phyloP scores from a whole-genome alignment of 2,329 filamentous ascomycete genomes.

The Fusarium buharicum region DNA sequence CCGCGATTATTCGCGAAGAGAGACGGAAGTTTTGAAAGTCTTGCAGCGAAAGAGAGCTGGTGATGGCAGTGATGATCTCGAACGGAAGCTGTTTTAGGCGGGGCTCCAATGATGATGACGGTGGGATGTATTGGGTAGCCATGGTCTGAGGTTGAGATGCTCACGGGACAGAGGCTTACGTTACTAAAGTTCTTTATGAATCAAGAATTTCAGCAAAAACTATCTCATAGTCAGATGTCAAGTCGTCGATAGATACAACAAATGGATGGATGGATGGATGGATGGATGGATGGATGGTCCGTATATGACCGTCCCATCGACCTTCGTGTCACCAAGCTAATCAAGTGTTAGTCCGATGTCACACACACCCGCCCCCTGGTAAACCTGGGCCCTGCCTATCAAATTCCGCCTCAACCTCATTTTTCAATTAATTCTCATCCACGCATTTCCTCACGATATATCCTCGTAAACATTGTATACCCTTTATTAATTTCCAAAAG shows the following conservation, averaged over 20 bases:
- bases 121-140: not conserved
- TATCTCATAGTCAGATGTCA: too few relatives aligned
- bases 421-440: constrained; percentile 13
- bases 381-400: constrained; percentile 2
- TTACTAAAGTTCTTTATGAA: too few relatives aligned
- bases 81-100: constrained; percentile 46
- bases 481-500: not conserved
- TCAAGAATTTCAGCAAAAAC: too few relatives aligned
- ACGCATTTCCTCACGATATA: not conserved
- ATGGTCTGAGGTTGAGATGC: not conserved
- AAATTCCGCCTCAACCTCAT: constrained; percentile 14
- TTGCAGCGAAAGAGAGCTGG: constrained; percentile 52
- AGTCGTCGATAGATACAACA: too few relatives aligned
- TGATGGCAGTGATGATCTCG: constrained; percentile 57
- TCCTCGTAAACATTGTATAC: not conserved
- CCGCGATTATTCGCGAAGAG: constrained; percentile 7
- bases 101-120: constrained; percentile 14
- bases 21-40: constrained; percentile 57
- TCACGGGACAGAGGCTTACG: too few relatives aligned
- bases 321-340: too few relatives aligned
- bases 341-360: too few relatives aligned
- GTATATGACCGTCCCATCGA: too few relatives aligned
- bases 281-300: too few relatives aligned
- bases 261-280: too few relatives aligned
- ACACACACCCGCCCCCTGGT: too few relatives aligned